These are phyloP conservation scores for Schizonepeta tenuifolia DNA, from an alignment of 257 asterid species.

Conservation along the genomic window DNA sequence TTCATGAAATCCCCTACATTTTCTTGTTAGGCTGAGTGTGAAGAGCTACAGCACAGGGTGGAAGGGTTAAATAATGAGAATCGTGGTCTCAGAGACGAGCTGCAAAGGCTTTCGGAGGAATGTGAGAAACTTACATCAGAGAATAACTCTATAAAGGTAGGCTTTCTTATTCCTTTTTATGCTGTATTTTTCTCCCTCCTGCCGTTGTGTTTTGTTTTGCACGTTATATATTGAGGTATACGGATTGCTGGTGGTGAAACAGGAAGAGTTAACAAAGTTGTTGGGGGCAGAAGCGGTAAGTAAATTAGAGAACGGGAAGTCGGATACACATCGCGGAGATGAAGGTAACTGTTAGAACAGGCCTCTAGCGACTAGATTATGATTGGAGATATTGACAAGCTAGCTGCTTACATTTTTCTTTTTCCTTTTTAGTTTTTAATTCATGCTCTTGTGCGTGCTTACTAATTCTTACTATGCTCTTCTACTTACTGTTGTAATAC, in stretches of 20 bases:
- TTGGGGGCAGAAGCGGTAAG: constrained; percentile 68
- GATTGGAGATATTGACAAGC: constrained; percentile 17
- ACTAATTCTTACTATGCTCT: constrained; percentile 28
- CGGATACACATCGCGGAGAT: constrained; percentile 43
- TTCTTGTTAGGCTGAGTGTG: constrained; percentile 75
- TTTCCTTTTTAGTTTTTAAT: constrained; percentile 24
- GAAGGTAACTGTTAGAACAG: constrained; percentile 52
- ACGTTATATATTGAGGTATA: background rate
- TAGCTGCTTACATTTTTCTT: constrained; percentile 6
- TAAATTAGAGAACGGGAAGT: constrained; percentile 50
- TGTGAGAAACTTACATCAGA: constrained; percentile 78
- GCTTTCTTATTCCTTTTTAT: too few species aligned
- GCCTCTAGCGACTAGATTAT: constrained; percentile 21
- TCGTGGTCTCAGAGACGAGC: constrained; percentile 63
- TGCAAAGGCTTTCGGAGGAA: constrained; percentile 78
- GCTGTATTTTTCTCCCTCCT: background rate
- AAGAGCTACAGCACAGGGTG: constrained; percentile 78
- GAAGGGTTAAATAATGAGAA: constrained; percentile 71
- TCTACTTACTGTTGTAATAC: constrained; percentile 24
- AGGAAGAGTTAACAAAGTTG: constrained; percentile 70
- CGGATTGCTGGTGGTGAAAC: constrained; percentile 34
- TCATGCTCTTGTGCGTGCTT: constrained; percentile 37
- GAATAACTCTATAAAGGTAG: constrained; percentile 69
- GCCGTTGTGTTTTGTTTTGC: background rate
- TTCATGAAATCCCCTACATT: background rate